Evolutionary conservation across 2,329 filamentous ascomycete species (phyloP).

Genomic region (Blumeria graminis): DNA sequence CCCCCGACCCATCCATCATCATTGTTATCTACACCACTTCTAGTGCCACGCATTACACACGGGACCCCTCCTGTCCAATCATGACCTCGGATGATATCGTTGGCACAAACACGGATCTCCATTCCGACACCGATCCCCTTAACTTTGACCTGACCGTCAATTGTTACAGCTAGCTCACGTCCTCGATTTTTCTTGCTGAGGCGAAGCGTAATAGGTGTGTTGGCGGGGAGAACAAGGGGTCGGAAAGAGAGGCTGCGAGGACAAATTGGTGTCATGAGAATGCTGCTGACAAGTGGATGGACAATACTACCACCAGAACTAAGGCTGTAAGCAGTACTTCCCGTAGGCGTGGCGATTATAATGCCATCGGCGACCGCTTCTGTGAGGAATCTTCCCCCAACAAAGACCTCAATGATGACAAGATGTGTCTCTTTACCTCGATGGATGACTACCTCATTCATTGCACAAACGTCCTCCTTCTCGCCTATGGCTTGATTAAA

Average conservation of each 20-base stretch:
- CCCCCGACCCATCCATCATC: constrained; percentile 96
- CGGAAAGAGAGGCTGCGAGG: constrained; percentile 79
- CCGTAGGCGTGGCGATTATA: constrained; percentile 79
- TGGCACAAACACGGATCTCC: constrained; percentile 75
- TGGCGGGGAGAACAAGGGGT: constrained; percentile 67
- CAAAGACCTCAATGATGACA: constrained; percentile 73
- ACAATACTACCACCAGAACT: constrained; percentile 82
- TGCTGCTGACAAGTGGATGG: constrained; percentile 69
- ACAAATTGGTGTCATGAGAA: constrained; percentile 85
- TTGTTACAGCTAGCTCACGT: constrained; percentile 52
- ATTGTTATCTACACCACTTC: constrained; percentile 23
- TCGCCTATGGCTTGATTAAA: constrained; percentile 13
- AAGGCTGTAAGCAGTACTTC: constrained; percentile 87
- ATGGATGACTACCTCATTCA: constrained; percentile 91
- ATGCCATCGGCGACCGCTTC: constrained; percentile 91
- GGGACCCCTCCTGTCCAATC: constrained; percentile 60
- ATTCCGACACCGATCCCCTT: constrained; percentile 47
- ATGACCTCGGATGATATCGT: constrained; percentile 35
- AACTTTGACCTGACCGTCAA: constrained; percentile 46
- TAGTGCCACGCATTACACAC: constrained; percentile 51
- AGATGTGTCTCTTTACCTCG: constrained; percentile 75
- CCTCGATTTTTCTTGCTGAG: constrained; percentile 62
- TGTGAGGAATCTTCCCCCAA: constrained; percentile 73
- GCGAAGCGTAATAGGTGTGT: constrained; percentile 59
- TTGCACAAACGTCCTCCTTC: constrained; percentile 31